phyloP scores from a whole-genome alignment of 2,329 filamentous ascomycete species.

The Alternaria longipes region DNA sequence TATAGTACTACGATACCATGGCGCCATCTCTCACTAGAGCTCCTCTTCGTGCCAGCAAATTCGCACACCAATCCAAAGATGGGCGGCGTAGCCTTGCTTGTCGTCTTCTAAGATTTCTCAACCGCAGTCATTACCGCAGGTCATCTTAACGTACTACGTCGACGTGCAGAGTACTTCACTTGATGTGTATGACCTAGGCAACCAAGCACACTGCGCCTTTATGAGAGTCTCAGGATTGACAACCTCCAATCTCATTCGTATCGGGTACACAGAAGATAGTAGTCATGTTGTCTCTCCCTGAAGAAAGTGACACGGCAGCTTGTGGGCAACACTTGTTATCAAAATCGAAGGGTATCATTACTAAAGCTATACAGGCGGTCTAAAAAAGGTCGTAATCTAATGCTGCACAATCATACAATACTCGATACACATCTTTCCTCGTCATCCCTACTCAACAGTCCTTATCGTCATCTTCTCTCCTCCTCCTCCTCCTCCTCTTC shows the following conservation, averaged over 20 bases:
- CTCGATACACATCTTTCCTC: neutral
- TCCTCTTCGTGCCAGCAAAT: neutral
- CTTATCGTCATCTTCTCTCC: neutral
- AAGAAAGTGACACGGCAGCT: neutral
- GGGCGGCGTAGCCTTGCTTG: too few species aligned
- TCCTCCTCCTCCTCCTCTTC: neutral
- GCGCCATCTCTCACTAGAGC: neutral
- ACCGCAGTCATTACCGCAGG: too few species aligned
- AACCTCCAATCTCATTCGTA: neutral
- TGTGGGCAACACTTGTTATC: neutral
- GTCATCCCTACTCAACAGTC: neutral
- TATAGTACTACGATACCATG: neutral
- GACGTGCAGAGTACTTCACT: neutral
- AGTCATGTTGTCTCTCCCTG: neutral
- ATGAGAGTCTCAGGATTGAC: neutral
- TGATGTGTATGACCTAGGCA: neutral
- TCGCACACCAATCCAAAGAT: neutral
- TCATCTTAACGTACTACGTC: too few species aligned
- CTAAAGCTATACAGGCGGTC: neutral
- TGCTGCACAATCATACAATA: neutral
- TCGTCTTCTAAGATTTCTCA: too few species aligned
- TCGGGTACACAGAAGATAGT: neutral
- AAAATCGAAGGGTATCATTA: slow-evolving; percentile 3
- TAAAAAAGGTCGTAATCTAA: neutral
- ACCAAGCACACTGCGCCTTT: neutral